phyloP scores from a whole-genome alignment of 2,329 filamentous ascomycete species.

The Rasamsonia emersonii region DNA sequence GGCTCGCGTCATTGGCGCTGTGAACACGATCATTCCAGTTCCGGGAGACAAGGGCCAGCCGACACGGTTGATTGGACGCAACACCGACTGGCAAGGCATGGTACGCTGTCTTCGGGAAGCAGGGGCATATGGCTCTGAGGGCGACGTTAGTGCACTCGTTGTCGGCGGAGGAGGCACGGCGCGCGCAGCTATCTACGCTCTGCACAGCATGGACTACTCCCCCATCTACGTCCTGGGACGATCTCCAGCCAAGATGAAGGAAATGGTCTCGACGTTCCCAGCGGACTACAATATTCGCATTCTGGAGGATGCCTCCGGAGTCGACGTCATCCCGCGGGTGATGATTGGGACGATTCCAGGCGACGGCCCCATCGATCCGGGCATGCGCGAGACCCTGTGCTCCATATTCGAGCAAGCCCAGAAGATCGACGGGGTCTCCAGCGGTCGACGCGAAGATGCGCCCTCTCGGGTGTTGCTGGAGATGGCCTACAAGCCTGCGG shows the following conservation, averaged over 20 bases:
- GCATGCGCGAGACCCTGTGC: slow-evolving; percentile 58
- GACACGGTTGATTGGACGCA: slow-evolving; percentile 64
- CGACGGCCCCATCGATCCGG: slow-evolving; percentile 68
- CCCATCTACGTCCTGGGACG: slow-evolving; percentile 85
- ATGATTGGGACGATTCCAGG: slow-evolving; percentile 88
- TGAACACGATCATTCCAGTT: slow-evolving; percentile 81
- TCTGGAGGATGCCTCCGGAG: slow-evolving; percentile 47
- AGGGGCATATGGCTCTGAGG: slow-evolving; percentile 45
- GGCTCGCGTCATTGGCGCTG: slow-evolving; percentile 75
- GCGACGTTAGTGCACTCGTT: slow-evolving; percentile 57
- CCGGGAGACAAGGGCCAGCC: slow-evolving; percentile 35
- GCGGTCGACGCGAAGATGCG: slow-evolving; percentile 24
- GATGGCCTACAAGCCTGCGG: slow-evolving; percentile 89
- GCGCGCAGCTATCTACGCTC: slow-evolving; percentile 79
- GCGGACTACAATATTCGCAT: slow-evolving; percentile 59
- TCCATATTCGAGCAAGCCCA: slow-evolving; percentile 41
- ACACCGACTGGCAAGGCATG: slow-evolving; percentile 96
- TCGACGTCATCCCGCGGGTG: slow-evolving; percentile 54
- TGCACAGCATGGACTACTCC: slow-evolving; percentile 72
- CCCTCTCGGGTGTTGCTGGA: slow-evolving; percentile 63
- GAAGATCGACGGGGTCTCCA: slow-evolving; percentile 36
- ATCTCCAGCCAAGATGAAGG: slow-evolving; percentile 57
- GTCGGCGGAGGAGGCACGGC: slow-evolving; percentile 89
- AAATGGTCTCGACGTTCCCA: slow-evolving; percentile 65
- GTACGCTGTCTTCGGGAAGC: slow-evolving; percentile 64